Base-by-base conservation (phyloP, 2,329 filamentous ascomycete genomes). In the Paecilomyces sp. region DNA sequence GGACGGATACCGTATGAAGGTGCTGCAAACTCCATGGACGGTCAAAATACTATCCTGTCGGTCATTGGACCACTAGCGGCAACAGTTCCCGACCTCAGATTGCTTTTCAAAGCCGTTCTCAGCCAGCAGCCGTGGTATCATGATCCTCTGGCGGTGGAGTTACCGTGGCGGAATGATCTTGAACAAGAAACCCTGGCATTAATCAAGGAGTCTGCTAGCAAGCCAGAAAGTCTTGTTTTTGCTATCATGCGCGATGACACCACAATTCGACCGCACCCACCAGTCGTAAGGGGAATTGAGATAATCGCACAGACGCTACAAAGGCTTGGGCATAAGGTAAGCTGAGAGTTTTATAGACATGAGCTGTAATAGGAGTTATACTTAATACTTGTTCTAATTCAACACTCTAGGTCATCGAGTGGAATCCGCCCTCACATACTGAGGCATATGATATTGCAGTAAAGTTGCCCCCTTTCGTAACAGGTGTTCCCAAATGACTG, bases 41-140 rank as follows among this genome's bases (percentile, higher is more conserved):
- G 88, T 0, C 86, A 90, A 65, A 85, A 83, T 63, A 82, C 79
- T 0, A 79, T 88, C 33, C 75, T 84, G 1, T 88, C 83, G 0
- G 84, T 88, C 1, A 80, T 88, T 12, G 88, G 87, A 0, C 85
- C 86, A 0, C 69, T 91, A 13, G 83, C 83, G 0, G 82, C 82
- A 0, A 85, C 82, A 1, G 72, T 82, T 1, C 76, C 78, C 1
- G 82, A 80, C 0, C 66, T 89, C 12, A 80, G 79, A 47, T 71
- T 90, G 2, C 67, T 86, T 1, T 78, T 85, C 1, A 80, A 84
- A 65, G 74, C 81, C 0, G 68, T 90, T 1, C 73, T 91, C 1
- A 76, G 75, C 12, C 80, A 80, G 33, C 66, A 84, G 57, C 88
- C 88, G 0, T 91, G 88, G 88, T 72, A 85, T 1, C 74, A 83